Percentiles rank a stretch among this genome's conserved stretches.
Conservation (phyloP, 176 grass and related monocot genomes). For the Aegilops bicornis region DNA sequence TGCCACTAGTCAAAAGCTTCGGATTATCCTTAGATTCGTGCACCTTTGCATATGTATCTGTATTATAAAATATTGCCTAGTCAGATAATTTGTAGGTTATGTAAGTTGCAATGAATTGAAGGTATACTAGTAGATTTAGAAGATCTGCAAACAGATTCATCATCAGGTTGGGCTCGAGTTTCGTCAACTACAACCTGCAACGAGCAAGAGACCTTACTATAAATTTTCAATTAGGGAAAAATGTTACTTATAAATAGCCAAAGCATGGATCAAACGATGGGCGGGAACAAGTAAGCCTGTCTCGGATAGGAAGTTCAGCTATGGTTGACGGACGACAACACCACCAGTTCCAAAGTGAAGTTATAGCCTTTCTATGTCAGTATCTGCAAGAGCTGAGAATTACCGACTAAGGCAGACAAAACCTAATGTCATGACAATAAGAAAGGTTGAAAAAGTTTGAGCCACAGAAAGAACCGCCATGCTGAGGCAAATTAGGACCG, state of each 20-base stretch:
- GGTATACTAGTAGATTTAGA: not conserved
- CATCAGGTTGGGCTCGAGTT: not conserved
- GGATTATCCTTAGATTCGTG: not conserved
- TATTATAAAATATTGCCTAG: not conserved
- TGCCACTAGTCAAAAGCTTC: not conserved
- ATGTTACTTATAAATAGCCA: not conserved
- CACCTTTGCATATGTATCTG: not conserved
- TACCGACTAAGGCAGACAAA: not conserved
- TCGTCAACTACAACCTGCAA: not conserved
- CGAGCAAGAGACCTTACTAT: not conserved
- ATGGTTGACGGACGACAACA: not conserved
- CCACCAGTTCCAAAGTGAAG: not conserved
- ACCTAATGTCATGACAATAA: not conserved
- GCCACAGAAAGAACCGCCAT: not conserved
- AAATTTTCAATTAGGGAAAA: not conserved
- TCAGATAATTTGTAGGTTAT: not conserved
- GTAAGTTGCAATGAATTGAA: not conserved
- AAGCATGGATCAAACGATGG: not conserved
- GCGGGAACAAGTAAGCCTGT: constrained; percentile 1
- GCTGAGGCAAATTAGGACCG: not conserved
- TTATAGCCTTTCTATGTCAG: not conserved
- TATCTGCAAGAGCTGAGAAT: not conserved
- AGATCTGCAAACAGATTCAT: not conserved
- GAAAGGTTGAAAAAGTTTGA: not conserved
- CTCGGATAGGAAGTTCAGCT: not conserved